These are phyloP conservation scores for Gloeopeniophorella convolvens DNA, from an alignment of 768 basidiomycete species.

Conservation along the genomic window DNA sequence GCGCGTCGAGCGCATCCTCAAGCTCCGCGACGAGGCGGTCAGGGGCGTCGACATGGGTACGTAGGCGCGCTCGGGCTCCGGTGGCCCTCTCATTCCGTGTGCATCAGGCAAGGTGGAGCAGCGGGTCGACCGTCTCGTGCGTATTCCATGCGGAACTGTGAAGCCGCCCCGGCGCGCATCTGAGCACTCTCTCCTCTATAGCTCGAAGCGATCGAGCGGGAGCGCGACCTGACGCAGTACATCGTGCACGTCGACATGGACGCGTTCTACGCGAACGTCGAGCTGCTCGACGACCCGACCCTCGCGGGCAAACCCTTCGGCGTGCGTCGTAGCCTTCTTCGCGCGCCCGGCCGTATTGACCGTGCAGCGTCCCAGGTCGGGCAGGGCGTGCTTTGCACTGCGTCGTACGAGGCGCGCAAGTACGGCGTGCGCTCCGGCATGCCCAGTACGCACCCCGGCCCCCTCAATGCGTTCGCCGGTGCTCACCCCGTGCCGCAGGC, in stretches of 20 bases:
- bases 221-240: slow-evolving; percentile 71
- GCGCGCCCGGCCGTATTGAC: slow-evolving; percentile 9
- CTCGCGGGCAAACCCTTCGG: slow-evolving; percentile 70
- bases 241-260: slow-evolving; percentile 98
- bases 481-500: slow-evolving; percentile 40
- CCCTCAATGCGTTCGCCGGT: background rate
- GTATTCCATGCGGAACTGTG: slow-evolving; percentile 22
- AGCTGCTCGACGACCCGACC: slow-evolving; percentile 56
- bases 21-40: slow-evolving; percentile 52
- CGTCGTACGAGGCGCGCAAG: slow-evolving; percentile 88
- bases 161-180: background rate
- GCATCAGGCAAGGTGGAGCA: slow-evolving; percentile 57
- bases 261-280: slow-evolving; percentile 83
- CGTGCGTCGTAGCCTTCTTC: slow-evolving; percentile 33
- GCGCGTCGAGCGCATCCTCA: slow-evolving; percentile 64
- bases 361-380: slow-evolving; percentile 47
- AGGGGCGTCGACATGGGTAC: slow-evolving; percentile 46
- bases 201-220: slow-evolving; percentile 66
- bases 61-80: too few relatives aligned
- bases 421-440: slow-evolving; percentile 91
- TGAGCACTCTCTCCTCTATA: slow-evolving; percentile 23
- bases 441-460: slow-evolving; percentile 52
- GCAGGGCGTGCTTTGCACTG: slow-evolving; percentile 77
- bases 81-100: too few relatives aligned
- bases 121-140: slow-evolving; percentile 63